Evolutionary conservation across 805 yeast genomes (phyloP).

Genomic region (Zygosaccharomyces lentus): DNA sequence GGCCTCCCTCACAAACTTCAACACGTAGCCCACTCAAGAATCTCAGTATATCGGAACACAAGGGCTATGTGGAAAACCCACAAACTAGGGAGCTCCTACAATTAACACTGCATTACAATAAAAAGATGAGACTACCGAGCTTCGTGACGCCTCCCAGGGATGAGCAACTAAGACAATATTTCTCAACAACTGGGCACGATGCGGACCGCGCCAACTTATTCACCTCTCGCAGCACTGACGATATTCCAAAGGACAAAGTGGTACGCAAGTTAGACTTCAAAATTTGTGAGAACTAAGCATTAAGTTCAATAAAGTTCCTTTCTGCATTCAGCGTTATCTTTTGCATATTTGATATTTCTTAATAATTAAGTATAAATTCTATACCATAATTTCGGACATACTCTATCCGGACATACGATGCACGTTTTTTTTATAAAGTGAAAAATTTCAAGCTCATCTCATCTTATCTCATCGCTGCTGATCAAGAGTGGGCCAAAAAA

Average conservation of each 20-base stretch:
- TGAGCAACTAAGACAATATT: slow-evolving; percentile 14
- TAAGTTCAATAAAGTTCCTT: background rate
- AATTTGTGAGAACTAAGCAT: slow-evolving; percentile 15
- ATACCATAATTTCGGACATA: background rate
- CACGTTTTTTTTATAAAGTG: background rate
- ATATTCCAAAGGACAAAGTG: slow-evolving; percentile 20
- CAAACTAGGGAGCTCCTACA: slow-evolving; percentile 9
- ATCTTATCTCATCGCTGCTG: slow-evolving; percentile 10
- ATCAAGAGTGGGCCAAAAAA: background rate
- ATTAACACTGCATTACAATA: slow-evolving; percentile 17
- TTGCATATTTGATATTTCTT: background rate
- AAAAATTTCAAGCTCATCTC: slow-evolving; percentile 11
- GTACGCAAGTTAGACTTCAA: slow-evolving; percentile 21
- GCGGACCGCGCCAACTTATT: background rate
- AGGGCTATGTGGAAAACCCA: slow-evolving; percentile 21
- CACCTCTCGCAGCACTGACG: slow-evolving; percentile 22
- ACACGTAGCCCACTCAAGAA: slow-evolving; percentile 17
- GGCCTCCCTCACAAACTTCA: background rate
- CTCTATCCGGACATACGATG: background rate
- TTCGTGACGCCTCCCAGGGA: slow-evolving; percentile 27
- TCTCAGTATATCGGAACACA: slow-evolving; percentile 16
- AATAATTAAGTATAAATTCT: background rate
- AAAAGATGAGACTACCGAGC: slow-evolving; percentile 16
- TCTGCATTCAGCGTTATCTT: background rate
- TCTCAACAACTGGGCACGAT: slow-evolving; percentile 4